These are phyloP conservation scores for Colletotrichum kahawae DNA, from an alignment of 2,329 filamentous ascomycete genomes.

Conservation along the genomic window DNA sequence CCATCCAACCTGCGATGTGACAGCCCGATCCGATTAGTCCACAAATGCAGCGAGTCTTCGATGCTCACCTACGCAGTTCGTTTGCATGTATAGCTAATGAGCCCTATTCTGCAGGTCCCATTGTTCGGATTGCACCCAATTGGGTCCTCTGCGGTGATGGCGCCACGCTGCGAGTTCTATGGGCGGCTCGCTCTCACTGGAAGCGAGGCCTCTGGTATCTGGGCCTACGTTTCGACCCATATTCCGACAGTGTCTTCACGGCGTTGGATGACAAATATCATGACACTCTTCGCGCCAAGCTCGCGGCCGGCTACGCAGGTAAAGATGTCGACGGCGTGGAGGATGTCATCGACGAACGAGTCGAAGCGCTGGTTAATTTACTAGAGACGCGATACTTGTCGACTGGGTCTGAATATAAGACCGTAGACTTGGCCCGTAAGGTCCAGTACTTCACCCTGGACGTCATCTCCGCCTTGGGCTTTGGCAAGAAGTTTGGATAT, in stretches of 20 bases:
- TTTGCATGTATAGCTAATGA: not conserved
- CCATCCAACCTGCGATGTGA: not conserved
- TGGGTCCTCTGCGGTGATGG: slow-evolving; percentile 34
- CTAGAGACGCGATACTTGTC: slow-evolving; percentile 46
- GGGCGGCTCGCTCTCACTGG: slow-evolving; percentile 30
- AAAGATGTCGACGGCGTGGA: slow-evolving; percentile 33
- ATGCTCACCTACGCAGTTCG: not conserved
- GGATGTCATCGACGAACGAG: slow-evolving; percentile 47
- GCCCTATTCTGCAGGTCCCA: slow-evolving; percentile 22
- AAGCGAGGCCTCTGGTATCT: slow-evolving; percentile 46
- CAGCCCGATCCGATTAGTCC: not conserved
- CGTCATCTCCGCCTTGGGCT: slow-evolving; percentile 56
- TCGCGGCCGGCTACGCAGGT: slow-evolving; percentile 28
- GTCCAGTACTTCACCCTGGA: slow-evolving; percentile 60
- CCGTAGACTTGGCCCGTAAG: slow-evolving; percentile 54
- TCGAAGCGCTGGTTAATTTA: slow-evolving; percentile 49
- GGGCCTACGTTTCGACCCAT: slow-evolving; percentile 53
- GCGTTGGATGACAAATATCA: slow-evolving; percentile 55
- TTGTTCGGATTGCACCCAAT: slow-evolving; percentile 32
- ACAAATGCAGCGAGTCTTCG: not conserved
- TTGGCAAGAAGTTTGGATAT: slow-evolving; percentile 54
- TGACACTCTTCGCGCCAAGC: slow-evolving; percentile 37
- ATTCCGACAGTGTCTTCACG: slow-evolving; percentile 55
- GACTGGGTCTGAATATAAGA: slow-evolving; percentile 33
- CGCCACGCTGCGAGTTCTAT: slow-evolving; percentile 32